Percentiles rank a stretch among this genome's conserved stretches.
phyloP scores from a whole-genome alignment of 176 grass and related monocot genomes.

The Oryza glumipatula region DNA sequence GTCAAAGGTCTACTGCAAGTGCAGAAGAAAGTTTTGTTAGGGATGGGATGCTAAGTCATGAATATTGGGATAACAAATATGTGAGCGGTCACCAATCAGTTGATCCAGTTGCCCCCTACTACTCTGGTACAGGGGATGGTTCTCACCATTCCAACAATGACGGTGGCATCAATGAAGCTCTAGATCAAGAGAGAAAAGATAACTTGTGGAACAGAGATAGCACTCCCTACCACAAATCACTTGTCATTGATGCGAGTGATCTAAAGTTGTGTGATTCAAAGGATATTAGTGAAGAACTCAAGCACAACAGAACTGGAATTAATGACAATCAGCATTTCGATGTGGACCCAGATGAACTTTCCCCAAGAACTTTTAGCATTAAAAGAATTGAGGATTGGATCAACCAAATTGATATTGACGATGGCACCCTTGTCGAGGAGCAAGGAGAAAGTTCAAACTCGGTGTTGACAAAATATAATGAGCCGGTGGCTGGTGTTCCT shows the following conservation, averaged over 20 bases:
- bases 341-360: slow-evolving; percentile 41
- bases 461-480: slow-evolving; percentile 29
- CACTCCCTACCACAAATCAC: neutral
- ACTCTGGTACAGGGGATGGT: slow-evolving; percentile 14
- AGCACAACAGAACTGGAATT: slow-evolving; percentile 22
- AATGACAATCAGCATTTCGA: slow-evolving; percentile 19
- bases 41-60: slow-evolving; percentile 48
- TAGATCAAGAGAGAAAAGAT: slow-evolving; percentile 44
- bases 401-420: slow-evolving; percentile 61
- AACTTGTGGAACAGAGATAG: slow-evolving; percentile 41
- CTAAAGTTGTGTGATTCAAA: slow-evolving; percentile 19
- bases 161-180: slow-evolving; percentile 35
- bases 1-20: slow-evolving; percentile 42
- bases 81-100: slow-evolving; percentile 33
- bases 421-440: slow-evolving; percentile 53
- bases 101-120: slow-evolving; percentile 35
- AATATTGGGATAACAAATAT: slow-evolving; percentile 49
- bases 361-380: slow-evolving; percentile 59
- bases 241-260: slow-evolving; percentile 33
- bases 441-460: slow-evolving; percentile 57
- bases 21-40: slow-evolving; percentile 38
- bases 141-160: slow-evolving; percentile 31
- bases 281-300: slow-evolving; percentile 38
- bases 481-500: slow-evolving; percentile 38
- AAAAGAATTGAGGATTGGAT: slow-evolving; percentile 93